Evolutionary conservation across 768 basidiomycete species (phyloP).

Genomic region (Boletus rufocinnamomeus): DNA sequence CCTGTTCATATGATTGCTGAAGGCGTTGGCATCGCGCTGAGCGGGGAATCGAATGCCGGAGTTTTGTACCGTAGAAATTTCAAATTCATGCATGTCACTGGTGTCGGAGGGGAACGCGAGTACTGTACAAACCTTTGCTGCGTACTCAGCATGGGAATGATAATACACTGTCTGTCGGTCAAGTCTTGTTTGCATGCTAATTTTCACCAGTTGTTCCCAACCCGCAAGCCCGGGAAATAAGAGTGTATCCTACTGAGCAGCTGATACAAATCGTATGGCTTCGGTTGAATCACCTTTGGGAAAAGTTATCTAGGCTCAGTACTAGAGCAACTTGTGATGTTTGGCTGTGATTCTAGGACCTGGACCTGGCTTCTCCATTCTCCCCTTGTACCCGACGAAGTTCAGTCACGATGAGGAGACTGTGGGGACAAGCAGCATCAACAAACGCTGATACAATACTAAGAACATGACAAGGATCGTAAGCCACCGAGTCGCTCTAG

Average conservation of each 20-base stretch:
- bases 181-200: neutral
- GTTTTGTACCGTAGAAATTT: neutral
- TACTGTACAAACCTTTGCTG: slow-evolving; percentile 1
- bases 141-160: slow-evolving; percentile 1
- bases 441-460: neutral
- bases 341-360: neutral
- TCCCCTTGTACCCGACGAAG: neutral
- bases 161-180: neutral
- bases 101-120: neutral
- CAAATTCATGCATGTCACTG: neutral
- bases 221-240: neutral
- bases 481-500: no score
- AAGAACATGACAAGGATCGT: no score
- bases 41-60: neutral
- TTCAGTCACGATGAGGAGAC: neutral
- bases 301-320: neutral
- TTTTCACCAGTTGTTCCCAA: neutral
- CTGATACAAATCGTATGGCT: neutral
- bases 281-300: neutral
- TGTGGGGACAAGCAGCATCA: neutral
- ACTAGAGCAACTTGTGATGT: neutral
- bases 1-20: neutral
- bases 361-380: neutral
- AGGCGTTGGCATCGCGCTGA: neutral
- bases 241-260: neutral